A percentile compares a stretch with the other conserved stretches of the same genome.
These are phyloP conservation scores for Citrus cavaleriei DNA, from an alignment of 345 rosid species.

Conservation along the genomic window DNA sequence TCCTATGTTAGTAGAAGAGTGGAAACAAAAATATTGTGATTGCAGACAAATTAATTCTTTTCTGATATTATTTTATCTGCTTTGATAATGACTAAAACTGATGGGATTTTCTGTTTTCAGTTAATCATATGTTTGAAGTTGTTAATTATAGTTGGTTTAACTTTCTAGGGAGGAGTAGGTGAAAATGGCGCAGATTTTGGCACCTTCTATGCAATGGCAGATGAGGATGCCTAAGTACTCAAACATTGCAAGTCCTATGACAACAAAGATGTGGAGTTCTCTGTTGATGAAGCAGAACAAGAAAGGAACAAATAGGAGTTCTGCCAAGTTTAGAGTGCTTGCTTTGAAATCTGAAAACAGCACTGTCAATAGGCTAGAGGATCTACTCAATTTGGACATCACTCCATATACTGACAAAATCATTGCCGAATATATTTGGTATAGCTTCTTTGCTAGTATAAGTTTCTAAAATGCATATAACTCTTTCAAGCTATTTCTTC, in stretches of 20 bases:
- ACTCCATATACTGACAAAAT: constrained; percentile 80
- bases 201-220: constrained; percentile 77
- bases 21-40: not conserved
- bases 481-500: not conserved
- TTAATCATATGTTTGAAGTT: constrained; percentile 4
- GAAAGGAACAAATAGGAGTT: constrained; percentile 40
- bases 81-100: not conserved
- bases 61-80: not conserved
- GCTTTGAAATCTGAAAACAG: constrained; percentile 66
- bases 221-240: constrained; percentile 63
- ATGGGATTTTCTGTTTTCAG: not conserved
- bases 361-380: constrained; percentile 68
- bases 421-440: constrained; percentile 98
- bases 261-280: constrained; percentile 63
- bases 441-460: constrained; percentile 9
- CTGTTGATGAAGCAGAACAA: constrained; percentile 65
- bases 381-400: constrained; percentile 72
- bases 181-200: constrained; percentile 86
- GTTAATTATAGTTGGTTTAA: constrained; percentile 5
- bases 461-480: not conserved
- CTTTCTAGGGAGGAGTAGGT: constrained; percentile 30
- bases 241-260: constrained; percentile 32
- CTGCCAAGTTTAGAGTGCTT: constrained; percentile 52
- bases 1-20: not conserved
- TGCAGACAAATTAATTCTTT: not conserved